Base-by-base conservation (phyloP, 192 early-diverging fungal genomes). In the Coemansia pectinata region DNA sequence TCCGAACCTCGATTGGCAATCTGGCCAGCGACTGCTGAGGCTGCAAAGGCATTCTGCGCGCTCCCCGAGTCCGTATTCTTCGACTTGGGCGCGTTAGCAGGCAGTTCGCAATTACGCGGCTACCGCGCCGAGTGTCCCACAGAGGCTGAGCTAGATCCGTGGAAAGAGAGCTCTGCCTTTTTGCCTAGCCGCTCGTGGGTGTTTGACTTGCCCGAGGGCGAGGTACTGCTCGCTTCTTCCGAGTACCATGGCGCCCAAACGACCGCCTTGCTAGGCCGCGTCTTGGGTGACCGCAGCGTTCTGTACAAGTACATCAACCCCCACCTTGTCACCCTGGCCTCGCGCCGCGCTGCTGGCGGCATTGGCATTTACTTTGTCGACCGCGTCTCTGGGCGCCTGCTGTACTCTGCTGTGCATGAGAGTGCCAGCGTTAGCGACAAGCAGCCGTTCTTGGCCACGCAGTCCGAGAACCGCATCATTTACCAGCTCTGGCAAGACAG, bases 241-340 rank as follows among this genome's bases (percentile, higher is more conserved):
- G 73, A 55, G 36, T 74, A 77, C 55, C 38, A 39, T 23, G 75
- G 72, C 62, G 74, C 70, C 2, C 85, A 94, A 57, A 83, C 87
- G 48, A 86, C 97, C 8, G 94, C 98, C 6, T 94, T 95, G 21
- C 66, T 97, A 27, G 98, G 98, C 19, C 89, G 95, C 15, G 95
- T 98, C 6, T 88, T 98, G 12, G 98, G 96, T 59, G 89, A 98
- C 76, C 93, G 98, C 33, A 90, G 88, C 40, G 98, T 99, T 5
- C 88, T 95, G n/a, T 99, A 97, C 91, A 99, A 99, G 79, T 99
- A 98, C 83, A 86, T 98, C 66, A 98, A 96, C 81, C 97, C 98
- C 50, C 93, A 98, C 77, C 67, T 96, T 21, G 71, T 92, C 40
- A 90, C 92, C 0, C 69, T 97, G 15, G 90, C 91, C 42, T 90